phyloP scores from a whole-genome alignment of 345 rosid genomes.

The Eutrema heterophyllum region DNA sequence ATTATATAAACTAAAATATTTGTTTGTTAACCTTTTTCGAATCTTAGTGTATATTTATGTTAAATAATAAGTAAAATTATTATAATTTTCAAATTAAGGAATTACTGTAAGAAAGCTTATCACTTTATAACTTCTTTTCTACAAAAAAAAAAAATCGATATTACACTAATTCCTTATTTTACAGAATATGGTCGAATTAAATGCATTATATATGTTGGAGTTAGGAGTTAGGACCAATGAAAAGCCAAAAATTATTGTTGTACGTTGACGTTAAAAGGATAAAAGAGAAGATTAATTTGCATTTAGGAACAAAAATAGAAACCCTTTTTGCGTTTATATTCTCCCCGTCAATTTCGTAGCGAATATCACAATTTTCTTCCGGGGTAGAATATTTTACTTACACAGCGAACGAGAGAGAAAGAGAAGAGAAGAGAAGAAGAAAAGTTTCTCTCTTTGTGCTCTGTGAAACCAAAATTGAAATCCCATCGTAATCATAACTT shows the following conservation, averaged over 20 bases:
- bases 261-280: constrained; percentile 10
- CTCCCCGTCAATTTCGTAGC: constrained; percentile 47
- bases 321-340: constrained; percentile 31
- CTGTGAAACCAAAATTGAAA: constrained; percentile 16
- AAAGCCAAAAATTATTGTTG: neutral
- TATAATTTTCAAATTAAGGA: neutral
- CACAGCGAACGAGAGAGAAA: constrained; percentile 12
- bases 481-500: constrained; percentile 13
- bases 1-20: neutral
- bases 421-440: neutral
- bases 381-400: constrained; percentile 12
- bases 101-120: neutral
- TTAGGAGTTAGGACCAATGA: neutral
- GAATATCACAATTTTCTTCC: constrained; percentile 23
- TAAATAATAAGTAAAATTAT: neutral
- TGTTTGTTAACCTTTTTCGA: no score
- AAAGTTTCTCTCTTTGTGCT: constrained; percentile 18
- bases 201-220: neutral
- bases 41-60: neutral
- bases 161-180: neutral
- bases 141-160: neutral
- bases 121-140: neutral
- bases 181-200: neutral
- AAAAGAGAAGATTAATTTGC: constrained; percentile 12
- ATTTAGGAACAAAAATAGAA: constrained; percentile 29